Evolutionary conservation across 148 eudicot genomes (phyloP), one percentile per base, ranked within the genome.

Genomic region (Rhododendron williamsianum): DNA sequence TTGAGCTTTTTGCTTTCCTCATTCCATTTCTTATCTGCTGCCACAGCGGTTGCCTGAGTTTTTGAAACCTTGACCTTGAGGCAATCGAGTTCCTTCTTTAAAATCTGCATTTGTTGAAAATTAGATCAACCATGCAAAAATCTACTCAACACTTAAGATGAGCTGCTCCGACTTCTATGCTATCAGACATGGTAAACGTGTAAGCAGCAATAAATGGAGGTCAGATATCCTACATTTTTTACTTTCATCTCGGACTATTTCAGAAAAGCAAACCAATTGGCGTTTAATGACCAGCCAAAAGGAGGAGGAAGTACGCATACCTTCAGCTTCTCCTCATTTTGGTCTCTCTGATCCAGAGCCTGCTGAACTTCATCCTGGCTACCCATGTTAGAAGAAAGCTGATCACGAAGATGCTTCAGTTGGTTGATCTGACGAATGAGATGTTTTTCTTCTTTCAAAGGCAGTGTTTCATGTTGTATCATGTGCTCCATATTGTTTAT

Each of bases 371-470:
- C 98, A 81, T 91, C 95, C 87, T 90, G 89, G 90, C 91, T 92
- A n/a, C 90, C 91, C 88, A 93, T 86, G 79, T 92, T 89, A 52
- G 91, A 91, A 45, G 91, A 87, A 51, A 95, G 90, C 81, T 95
- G 89, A 30, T 90, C 96, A 16, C 96, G 93, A 78, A 86, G 93
- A 46, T 87, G 90, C 84, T 92, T 95, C 94, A 93, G 82, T 88
- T 90, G 96, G 90, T 92, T 95, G 85, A 97, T 94, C 88, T 97
- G 98, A 83, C 95, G 98, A 84, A 97, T 89, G 86, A 92, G 87
- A 82, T 88, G 92, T 84, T 92, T 97, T 90, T 97, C 99, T 88
- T 93, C 98, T 80, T 90, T 93, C 86, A 97, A 87, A 41, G 89
- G 84, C 83, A 91, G 81, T 52, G 99, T 97, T 89, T 97, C 98